A percentile compares a stretch with the other conserved stretches of the same genome.
Conservation (phyloP, 164 flowering plant species). For the Kingdonia uniflora region DNA sequence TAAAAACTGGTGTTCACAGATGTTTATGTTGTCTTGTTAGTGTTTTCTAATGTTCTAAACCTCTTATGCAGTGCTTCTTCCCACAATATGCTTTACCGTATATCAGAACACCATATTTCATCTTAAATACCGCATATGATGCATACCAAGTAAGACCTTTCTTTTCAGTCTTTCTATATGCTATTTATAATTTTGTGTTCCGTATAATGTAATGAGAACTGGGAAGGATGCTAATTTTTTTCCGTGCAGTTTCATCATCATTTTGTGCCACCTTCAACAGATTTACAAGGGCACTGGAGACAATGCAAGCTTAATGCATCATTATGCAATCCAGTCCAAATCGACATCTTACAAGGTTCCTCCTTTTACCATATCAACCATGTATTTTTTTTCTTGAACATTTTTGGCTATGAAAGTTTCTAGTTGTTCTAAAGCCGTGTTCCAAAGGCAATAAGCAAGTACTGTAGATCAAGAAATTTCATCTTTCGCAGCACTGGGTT, state of each 20-base stretch:
- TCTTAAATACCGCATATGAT: conserved; percentile 89
- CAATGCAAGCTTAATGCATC: conserved; percentile 53
- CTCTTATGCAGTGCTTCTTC: conserved; percentile 71
- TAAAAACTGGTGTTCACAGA: neutral
- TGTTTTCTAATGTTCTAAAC: conserved; percentile 3
- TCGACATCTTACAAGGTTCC: conserved; percentile 60
- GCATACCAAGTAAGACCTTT: conserved; percentile 59
- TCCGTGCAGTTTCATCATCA: conserved; percentile 54
- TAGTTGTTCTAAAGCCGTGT: too few relatives aligned
- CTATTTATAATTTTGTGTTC: too few relatives aligned
- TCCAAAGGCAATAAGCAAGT: too few relatives aligned
- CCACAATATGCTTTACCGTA: conserved; percentile 63
- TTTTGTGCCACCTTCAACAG: conserved; percentile 79
- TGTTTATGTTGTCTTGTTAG: neutral
- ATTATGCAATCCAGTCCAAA: conserved; percentile 38
- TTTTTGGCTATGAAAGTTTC: too few relatives aligned
- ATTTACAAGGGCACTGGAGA: conserved; percentile 54
- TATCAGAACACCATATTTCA: conserved; percentile 64
- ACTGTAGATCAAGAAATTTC: too few relatives aligned
- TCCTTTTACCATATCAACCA: neutral
- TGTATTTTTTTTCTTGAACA: too few relatives aligned
- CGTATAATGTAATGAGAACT: conserved; percentile 1
- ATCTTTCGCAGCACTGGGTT: too few relatives aligned
- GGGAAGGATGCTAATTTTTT: neutral
- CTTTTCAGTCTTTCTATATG: neutral